Percentiles rank a stretch among this genome's conserved stretches.
Conservation (phyloP, 495 filamentous ascomycete species). For the Penicillium daleae region DNA sequence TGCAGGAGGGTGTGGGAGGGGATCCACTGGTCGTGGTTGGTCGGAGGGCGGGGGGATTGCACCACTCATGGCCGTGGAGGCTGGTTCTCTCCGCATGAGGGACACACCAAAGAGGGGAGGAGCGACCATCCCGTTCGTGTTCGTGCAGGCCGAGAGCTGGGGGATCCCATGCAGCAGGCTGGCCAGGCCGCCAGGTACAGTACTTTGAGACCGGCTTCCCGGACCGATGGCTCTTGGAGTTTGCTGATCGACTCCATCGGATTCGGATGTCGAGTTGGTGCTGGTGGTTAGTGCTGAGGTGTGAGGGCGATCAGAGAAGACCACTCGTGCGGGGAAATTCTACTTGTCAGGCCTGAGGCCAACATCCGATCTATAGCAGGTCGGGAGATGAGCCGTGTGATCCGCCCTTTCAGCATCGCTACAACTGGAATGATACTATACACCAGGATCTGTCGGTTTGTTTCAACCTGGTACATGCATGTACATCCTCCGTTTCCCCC, state of each 20-base stretch:
- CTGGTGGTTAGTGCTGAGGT: background rate
- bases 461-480: background rate
- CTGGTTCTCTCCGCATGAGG: slow-evolving; percentile 31
- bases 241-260: background rate
- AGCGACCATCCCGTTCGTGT: slow-evolving; percentile 19
- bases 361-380: background rate
- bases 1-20: slow-evolving; percentile 10
- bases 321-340: slow-evolving; percentile 16
- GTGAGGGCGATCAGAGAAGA: background rate
- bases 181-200: background rate
- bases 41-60: slow-evolving; percentile 12
- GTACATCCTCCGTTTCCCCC: background rate
- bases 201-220: background rate
- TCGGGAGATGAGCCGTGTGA: background rate
- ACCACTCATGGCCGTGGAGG: slow-evolving; percentile 15
- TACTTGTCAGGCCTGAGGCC: too few species aligned
- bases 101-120: slow-evolving; percentile 17
- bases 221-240: background rate
- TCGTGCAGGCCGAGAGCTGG: slow-evolving; percentile 2
- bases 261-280: background rate
- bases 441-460: background rate
- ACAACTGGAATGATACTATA: background rate
- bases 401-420: background rate
- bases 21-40: slow-evolving; percentile 3
- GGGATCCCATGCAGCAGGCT: background rate